phyloP scores from a whole-genome alignment of 495 filamentous ascomycete species.

The Xylaria sp. region DNA sequence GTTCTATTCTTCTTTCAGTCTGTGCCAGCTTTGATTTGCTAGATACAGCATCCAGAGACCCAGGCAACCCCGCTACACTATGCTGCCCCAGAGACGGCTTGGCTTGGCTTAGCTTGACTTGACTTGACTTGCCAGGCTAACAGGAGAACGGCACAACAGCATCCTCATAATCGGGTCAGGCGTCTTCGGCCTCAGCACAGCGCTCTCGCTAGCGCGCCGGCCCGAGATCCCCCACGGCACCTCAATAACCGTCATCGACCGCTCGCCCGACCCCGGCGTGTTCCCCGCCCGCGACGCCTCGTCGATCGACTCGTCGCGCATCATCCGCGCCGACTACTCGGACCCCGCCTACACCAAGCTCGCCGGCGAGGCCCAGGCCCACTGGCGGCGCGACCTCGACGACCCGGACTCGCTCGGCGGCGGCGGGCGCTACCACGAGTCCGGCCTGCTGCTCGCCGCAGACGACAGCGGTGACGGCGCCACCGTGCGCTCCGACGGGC shows the following conservation, averaged over 20 bases:
- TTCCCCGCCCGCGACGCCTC: constrained; percentile 75
- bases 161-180: constrained; percentile 81
- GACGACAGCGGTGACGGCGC: constrained; percentile 47
- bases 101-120: too few species aligned
- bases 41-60: background rate
- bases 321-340: constrained; percentile 84
- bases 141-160: constrained; percentile 36
- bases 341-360: constrained; percentile 74
- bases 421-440: constrained; percentile 75
- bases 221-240: constrained; percentile 58
- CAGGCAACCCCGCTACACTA: background rate
- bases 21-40: background rate
- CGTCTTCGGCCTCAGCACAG: constrained; percentile 77
- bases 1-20: constrained; percentile 5
- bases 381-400: constrained; percentile 69
- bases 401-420: constrained; percentile 59
- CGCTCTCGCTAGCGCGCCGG: constrained; percentile 64
- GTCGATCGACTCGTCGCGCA: constrained; percentile 77
- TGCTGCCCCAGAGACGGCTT: too few species aligned
- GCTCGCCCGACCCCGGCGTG: constrained; percentile 54
- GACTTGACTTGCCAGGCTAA: constrained; percentile 10
- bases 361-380: constrained; percentile 66
- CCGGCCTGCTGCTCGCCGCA: constrained; percentile 74
- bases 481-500: constrained; percentile 37
- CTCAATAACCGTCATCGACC: constrained; percentile 72